Base-by-base conservation (phyloP, 345 rosid species). In the Hypericum androsaemum region DNA sequence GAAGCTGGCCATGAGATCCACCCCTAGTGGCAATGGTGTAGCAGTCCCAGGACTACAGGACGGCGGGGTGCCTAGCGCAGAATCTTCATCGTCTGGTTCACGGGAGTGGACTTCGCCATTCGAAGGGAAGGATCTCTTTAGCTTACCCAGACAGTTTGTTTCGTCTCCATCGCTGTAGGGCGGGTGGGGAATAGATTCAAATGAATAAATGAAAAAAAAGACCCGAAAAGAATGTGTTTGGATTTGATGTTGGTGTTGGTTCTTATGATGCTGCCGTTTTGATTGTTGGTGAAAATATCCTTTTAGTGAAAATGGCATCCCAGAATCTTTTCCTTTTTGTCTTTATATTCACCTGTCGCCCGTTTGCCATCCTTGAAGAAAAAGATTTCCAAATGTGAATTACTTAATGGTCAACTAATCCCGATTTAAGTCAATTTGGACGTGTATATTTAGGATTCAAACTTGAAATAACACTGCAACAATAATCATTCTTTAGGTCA, bases 21-120 rank as follows among this genome's bases (percentile, higher is more conserved):
- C 71, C 28, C 38, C 66, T 35, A 73, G 64, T 43, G 73, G 74
- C 57, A 79, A 68, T 7, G 63, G 75, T 52, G 60, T 62, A 13
- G 39, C 75, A 5, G 47, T 72, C 52, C 41, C 71, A 7, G 80
- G 84, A 62, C 64, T 77, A 54, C 77, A 67, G 60, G 79, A 80
- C 32, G 68, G 50, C 0, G 71, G 64, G 15, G 70, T 58, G 47
- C 60, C 58, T 7, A 57, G 17, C 11, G 57, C 61, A 0, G 88
- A 82, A 61, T 51, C 80, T 43, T 54, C 79, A 17, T 53, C 77
- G 7, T 63, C 76, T 1, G 71, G 72, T 15, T 70, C 84, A 7
- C 78, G 63, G 10, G 97, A 85, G 14, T 89, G 97, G 97, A 79
- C 83, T 5, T 89, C 97, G 3, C 97, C 97, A 6, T 89, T 89